phyloP scores from a whole-genome alignment of 345 rosid genomes.

The Aquilaria sinensis region DNA sequence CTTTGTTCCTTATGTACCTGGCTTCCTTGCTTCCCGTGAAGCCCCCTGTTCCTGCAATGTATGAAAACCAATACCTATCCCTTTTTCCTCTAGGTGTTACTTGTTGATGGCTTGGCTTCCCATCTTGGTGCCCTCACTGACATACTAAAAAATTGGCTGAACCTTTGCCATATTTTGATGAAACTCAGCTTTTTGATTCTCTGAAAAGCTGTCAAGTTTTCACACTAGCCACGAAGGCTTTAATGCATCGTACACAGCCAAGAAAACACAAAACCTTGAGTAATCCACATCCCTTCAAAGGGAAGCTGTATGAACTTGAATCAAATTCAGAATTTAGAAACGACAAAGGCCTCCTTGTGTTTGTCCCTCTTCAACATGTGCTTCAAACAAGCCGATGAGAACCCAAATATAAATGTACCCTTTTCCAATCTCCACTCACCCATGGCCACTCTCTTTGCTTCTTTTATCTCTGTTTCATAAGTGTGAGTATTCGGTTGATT shows the following conservation, averaged over 20 bases:
- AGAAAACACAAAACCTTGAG: conserved; percentile 67
- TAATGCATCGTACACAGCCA: conserved; percentile 66
- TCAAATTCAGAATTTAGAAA: too few species aligned
- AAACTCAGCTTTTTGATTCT: conserved; percentile 37
- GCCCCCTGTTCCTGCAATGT: conserved; percentile 66
- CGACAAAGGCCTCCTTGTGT: too few species aligned
- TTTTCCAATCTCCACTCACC: too few species aligned
- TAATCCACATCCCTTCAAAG: conserved; percentile 84
- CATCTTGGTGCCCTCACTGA: conserved; percentile 81
- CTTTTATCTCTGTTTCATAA: too few species aligned
- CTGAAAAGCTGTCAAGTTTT: conserved; percentile 52
- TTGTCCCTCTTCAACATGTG: too few species aligned
- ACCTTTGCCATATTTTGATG: conserved; percentile 51
- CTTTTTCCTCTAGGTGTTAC: conserved; percentile 67
- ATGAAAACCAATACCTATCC: conserved; percentile 44
- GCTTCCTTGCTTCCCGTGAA: conserved; percentile 93
- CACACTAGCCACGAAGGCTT: conserved; percentile 60
- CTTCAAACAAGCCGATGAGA: too few species aligned
- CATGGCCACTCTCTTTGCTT: too few species aligned
- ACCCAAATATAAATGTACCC: too few species aligned
- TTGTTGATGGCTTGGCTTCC: conserved; percentile 88
- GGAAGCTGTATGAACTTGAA: conserved; percentile 40
- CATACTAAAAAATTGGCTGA: conserved; percentile 57
- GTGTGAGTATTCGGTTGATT: too few species aligned
- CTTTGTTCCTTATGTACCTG: conserved; percentile 68